phyloP scores from a whole-genome alignment of 805 yeast genomes.

The Brettanomyces sp. region DNA sequence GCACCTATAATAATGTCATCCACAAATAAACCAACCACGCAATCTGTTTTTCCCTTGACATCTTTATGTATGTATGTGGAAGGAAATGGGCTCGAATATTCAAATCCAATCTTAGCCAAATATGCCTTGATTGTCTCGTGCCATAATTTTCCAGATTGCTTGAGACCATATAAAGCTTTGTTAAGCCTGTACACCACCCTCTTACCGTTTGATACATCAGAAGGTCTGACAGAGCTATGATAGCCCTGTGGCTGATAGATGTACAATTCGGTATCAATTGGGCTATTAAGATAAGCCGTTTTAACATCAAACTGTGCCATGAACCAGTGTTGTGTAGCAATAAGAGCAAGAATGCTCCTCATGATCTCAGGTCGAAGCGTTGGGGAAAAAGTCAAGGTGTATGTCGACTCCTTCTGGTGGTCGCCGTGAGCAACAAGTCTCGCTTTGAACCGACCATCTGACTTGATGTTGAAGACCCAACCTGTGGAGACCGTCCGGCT shows the following conservation, averaged over 20 bases:
- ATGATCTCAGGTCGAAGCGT: too few relatives aligned
- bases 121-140: not conserved
- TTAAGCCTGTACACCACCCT: not conserved
- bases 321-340: not conserved
- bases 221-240: not conserved
- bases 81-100: not conserved
- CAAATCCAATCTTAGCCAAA: not conserved
- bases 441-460: too few relatives aligned
- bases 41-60: not conserved
- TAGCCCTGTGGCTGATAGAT: not conserved
- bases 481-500: too few relatives aligned
- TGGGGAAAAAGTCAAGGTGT: too few relatives aligned
- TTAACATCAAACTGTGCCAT: not conserved
- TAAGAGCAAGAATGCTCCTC: not conserved
- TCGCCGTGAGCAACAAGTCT: too few relatives aligned
- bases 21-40: not conserved
- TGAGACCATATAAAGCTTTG: constrained; percentile 4
- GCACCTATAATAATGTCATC: not conserved
- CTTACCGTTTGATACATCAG: not conserved
- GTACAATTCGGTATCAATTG: too few relatives aligned
- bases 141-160: constrained; percentile 1
- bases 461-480: too few relatives aligned
- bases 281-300: not conserved
- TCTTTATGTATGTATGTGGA: not conserved
- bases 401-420: too few relatives aligned